Evolutionary conservation across 2,329 filamentous ascomycete genomes (phyloP), one percentile per base, ranked within the genome.

Genomic region (Malbranchea zuffiana): DNA sequence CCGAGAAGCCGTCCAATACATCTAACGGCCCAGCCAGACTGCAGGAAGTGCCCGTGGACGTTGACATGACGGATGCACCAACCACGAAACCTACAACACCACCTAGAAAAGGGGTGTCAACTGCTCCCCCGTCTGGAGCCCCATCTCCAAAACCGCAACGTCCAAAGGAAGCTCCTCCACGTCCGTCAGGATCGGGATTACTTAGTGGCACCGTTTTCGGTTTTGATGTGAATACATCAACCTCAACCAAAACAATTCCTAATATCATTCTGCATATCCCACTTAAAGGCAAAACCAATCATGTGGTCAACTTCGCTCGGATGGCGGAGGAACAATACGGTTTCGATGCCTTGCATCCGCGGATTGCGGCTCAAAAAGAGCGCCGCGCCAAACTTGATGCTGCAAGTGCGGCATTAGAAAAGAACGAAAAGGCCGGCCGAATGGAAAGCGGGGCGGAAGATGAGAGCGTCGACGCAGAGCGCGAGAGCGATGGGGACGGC

Each of bases 311-410:
- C 58, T 95, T 96, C 47, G 87, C 88, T 52, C 83, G 85, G 29
- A 71, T 96, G 60, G 90, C 92, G 7, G 85, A 94, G 60, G 86
- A 92, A 45, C 82, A 80, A 44, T 96, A 95, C 56, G 90, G 90
- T 16, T 94, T 88, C 69, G 86, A 92, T 44, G 90, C 88, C 0
- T 69, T 96, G 23, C 87, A 96, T 55, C 90, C 90, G 19, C 81
- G 87, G 5, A 71, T 92, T 44, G 90, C 90, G 2, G 87, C 87
- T 20, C 84, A 90, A 46, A 79, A 83, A 45, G 85, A 92, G 50
- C 80, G 85, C 38, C 80, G 93, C 49, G 81, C 85, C 12, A 80
- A 86, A 39, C 87, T 95, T 36, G 86, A 84, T 4, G 86, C 85
- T 3, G 86, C 85, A 0, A 80, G 83, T n/a, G 84, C 84, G 1